Percentiles rank a stretch among this genome's conserved stretches.
Evolutionary conservation across 2,329 filamentous ascomycete species (phyloP).

Genomic region (Aspergillus pseudonomiae): DNA sequence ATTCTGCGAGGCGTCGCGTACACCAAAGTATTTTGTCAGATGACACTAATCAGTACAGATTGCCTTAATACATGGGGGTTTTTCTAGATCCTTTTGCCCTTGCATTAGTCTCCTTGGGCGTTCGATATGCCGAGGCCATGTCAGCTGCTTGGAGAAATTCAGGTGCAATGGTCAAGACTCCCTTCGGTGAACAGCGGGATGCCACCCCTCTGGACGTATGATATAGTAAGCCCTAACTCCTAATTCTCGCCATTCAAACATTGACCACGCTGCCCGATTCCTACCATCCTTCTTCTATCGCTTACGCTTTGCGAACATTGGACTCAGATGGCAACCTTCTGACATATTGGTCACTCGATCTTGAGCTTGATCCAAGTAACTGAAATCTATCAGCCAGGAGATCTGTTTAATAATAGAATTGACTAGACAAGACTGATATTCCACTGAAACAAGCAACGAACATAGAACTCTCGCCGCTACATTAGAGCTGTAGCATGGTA

Average conservation of each 20-base stretch:
- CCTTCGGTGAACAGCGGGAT: not conserved
- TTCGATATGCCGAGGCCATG: not conserved
- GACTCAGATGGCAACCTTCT: too few relatives aligned
- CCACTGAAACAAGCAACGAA: too few relatives aligned
- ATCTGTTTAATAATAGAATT: too few relatives aligned
- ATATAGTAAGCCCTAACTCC: not conserved
- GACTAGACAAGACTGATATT: too few relatives aligned
- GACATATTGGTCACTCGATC: too few relatives aligned
- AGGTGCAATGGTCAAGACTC: not conserved
- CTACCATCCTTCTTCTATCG: not conserved
- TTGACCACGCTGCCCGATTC: not conserved
- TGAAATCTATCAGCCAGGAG: too few relatives aligned
- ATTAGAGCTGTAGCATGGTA: too few relatives aligned
- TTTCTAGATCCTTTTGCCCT: not conserved
- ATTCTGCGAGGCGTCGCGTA: not conserved
- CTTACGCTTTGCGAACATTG: not conserved
- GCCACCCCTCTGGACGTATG: not conserved
- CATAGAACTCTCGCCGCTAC: too few relatives aligned
- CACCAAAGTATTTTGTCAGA: not conserved
- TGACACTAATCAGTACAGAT: not conserved
- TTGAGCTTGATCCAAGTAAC: too few relatives aligned
- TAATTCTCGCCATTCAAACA: accelerated
- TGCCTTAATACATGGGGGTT: not conserved
- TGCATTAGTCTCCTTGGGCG: not conserved
- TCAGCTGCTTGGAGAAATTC: not conserved